A percentile compares a stretch with the other conserved stretches of the same genome.
Conservation (phyloP, 2,329 filamentous ascomycete species). For the Verticillium nubilum region DNA sequence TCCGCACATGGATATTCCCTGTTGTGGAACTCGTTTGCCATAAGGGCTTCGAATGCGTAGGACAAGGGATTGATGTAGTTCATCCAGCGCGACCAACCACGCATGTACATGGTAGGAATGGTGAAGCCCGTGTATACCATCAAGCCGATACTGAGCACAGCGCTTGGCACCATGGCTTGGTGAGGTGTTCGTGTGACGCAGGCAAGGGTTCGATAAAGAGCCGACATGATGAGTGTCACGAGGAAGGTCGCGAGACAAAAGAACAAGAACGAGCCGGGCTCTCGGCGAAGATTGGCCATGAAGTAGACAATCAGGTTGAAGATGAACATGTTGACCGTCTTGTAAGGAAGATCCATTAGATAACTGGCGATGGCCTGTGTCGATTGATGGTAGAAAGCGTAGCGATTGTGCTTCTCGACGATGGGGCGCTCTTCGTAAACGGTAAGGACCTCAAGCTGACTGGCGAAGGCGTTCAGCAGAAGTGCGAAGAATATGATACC, state of each 20-base stretch:
- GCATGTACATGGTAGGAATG: conserved; percentile 29
- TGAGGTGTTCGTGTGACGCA: conserved; percentile 15
- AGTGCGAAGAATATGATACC: conserved; percentile 21
- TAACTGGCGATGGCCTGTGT: conserved; percentile 37
- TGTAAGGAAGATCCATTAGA: conserved; percentile 50
- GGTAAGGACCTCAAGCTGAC: conserved; percentile 13
- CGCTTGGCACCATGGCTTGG: conserved; percentile 43
- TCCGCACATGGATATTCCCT: conserved; percentile 19
- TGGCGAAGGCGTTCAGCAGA: conserved; percentile 24
- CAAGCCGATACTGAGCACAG: conserved; percentile 43
- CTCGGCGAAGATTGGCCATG: conserved; percentile 56
- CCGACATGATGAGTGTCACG: conserved; percentile 19
- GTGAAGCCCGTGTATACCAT: conserved; percentile 43
- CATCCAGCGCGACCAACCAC: conserved; percentile 44
- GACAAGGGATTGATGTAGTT: conserved; percentile 43
- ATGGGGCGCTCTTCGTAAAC: conserved; percentile 18
- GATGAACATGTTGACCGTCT: conserved; percentile 44
- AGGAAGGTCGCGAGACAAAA: conserved; percentile 36
- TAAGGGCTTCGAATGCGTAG: conserved; percentile 62
- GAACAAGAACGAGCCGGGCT: conserved; percentile 57
- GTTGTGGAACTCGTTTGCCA: conserved; percentile 57
- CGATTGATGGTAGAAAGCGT: conserved; percentile 26
- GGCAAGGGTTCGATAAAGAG: conserved; percentile 18
- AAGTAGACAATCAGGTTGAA: conserved; percentile 49
- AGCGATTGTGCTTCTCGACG: conserved; percentile 18